phyloP scores from a whole-genome alignment of 139 green algal species.

The Haematococcus lacustris region DNA sequence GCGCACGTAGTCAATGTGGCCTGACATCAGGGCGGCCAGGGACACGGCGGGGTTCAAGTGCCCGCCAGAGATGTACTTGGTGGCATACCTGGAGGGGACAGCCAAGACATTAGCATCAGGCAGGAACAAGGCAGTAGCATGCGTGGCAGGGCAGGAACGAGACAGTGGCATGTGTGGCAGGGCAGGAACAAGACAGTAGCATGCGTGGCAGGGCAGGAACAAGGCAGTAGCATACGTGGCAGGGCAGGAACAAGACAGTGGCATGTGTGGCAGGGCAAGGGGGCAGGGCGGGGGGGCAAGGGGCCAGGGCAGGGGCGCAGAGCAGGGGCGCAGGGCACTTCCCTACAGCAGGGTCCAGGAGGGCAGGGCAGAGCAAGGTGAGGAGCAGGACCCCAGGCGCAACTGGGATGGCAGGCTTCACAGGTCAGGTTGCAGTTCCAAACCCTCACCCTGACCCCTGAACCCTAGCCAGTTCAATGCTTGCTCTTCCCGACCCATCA shows the following conservation, averaged over 20 bases:
- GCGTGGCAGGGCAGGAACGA: background rate
- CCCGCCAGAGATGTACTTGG: constrained; percentile 15
- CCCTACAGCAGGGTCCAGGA: no score
- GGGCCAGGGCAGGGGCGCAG: no score
- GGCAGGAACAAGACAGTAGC: no score
- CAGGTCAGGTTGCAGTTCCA: background rate
- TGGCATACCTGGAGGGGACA: background rate
- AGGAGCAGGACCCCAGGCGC: no score
- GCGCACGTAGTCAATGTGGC: constrained; percentile 30
- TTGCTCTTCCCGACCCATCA: background rate
- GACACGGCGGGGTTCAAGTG: constrained; percentile 42
- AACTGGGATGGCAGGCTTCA: background rate
- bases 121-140: background rate
- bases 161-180: background rate
- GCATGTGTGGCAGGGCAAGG: no score
- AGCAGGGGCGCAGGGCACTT: no score
- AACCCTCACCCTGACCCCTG: background rate
- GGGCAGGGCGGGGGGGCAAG: no score
- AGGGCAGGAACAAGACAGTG: no score
- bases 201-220: no score
- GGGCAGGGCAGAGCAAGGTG: no score
- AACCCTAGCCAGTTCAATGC: background rate
- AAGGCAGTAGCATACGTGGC: no score
- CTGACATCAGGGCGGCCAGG: constrained; percentile 25
- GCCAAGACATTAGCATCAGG: background rate